Base-by-base conservation (phyloP, 2,329 filamentous ascomycete species). In the Fusarium sp. region DNA sequence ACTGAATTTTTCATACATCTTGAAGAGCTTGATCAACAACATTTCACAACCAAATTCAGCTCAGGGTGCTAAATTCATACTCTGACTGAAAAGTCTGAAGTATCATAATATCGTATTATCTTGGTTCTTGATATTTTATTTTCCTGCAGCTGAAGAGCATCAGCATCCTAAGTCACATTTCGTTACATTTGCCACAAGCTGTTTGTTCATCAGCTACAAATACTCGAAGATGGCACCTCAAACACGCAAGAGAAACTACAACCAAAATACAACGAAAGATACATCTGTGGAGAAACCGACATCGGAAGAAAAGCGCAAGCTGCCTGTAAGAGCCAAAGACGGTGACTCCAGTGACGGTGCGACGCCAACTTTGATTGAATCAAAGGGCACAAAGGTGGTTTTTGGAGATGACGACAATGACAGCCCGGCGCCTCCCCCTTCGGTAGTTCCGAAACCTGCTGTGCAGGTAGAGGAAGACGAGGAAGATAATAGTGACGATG, bases 401-500 rank as follows among this genome's bases (percentile, higher is more conserved):
- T 84, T 84, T 69, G 78, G 76, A 50, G 81, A 83, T 48, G 79
- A 83, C 20, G 81, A 81, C 24, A 76, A 77, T 38, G 79, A 79
- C 32, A 35, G 26, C 15, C 14, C 56, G 13, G 64, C 57, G 30
- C 55, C 72, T 26, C 63, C 63, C 15, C 68, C 74, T 8, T 41
- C 58, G 5, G 32, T 60, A 8, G 13, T 66, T 12, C 44, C 62
- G 45, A 69, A 78, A 61, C 47, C 74, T 15, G 60, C 45, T 35
- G 69, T 64, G 14, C 59, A 63, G 18, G 72, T 74, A 22, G 63
- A 74, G 3, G 77, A 80, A 22, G 26, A 48, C 7, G 82, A 82
- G 4, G 82, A 84, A 8, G 81, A 83, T 4, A 84, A 85, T 17
- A 85, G 85, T 47, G 87, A 88, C 48, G 88, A 90, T 59, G 88